These are phyloP conservation scores for Diospyros kaki DNA, from an alignment of 148 eudicot species.

Conservation along the genomic window DNA sequence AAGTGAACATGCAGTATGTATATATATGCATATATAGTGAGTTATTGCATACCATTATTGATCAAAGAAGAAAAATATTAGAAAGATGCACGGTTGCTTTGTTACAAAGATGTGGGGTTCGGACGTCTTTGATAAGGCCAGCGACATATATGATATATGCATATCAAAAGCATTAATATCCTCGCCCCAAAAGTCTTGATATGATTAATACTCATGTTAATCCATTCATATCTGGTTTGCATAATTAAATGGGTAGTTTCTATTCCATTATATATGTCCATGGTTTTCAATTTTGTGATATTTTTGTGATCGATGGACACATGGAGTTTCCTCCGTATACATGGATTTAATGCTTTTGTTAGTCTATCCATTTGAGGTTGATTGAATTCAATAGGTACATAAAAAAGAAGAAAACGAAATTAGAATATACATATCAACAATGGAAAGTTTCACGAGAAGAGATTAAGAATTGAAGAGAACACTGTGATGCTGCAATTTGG, in stretches of 20 bases:
- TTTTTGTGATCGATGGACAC: too few species aligned
- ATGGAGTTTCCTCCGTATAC: not conserved
- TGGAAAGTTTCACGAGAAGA: not conserved
- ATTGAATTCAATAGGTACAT: not conserved
- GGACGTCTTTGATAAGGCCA: too few species aligned
- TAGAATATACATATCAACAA: not conserved
- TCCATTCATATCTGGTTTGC: not conserved
- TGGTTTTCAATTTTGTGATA: not conserved
- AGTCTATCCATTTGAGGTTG: not conserved
- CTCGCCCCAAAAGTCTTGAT: too few species aligned
- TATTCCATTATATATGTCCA: not conserved
- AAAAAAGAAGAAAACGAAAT: not conserved
- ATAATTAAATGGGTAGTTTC: not conserved
- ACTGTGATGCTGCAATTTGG: not conserved
- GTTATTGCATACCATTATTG: too few species aligned
- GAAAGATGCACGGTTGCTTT: too few species aligned
- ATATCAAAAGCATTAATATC: too few species aligned
- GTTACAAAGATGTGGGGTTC: too few species aligned
- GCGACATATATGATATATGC: too few species aligned
- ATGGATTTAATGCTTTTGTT: not conserved
- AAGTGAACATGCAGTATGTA: too few species aligned
- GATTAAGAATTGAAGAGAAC: too few species aligned
- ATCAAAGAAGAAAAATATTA: too few species aligned
- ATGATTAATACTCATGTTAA: not conserved
- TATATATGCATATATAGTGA: too few species aligned